Base-by-base conservation (phyloP, 805 yeast species). In the Monosporozyma siamensis region DNA sequence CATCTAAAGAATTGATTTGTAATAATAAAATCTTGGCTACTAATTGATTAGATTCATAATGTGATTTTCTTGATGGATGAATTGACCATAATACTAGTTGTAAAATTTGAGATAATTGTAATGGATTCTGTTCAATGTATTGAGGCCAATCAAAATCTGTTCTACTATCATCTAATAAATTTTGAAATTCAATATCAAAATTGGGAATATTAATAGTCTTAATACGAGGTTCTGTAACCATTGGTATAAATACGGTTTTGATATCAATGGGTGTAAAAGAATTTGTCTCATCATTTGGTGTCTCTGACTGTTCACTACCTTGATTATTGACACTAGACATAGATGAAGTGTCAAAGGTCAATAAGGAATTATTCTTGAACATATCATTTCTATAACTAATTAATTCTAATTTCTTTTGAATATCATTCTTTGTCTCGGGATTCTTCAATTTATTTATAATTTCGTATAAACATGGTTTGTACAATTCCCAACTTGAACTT, bases 331-430 rank as follows among this genome's bases (percentile, higher is more conserved):
- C 26, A 26, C 25, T 18, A 8, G 21, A 14, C 12, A 18, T 6
- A 2, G 24, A 31, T 4, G 37, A n/a, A 14, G 15, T 29, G 7
- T 22, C 18, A 6, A 36, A 18, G 1, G 38, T 43, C 15, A 51
- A 34, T 7, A 51, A 26, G n/a, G 51, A 65, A 53, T 75, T 77
- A 37, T 78, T 66, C 71, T 79, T 77, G 41, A 82, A 64, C 2
- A 87, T 80, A 61, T 82, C 87, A 56, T 82, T 82, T 54, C 89
- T 64, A 52, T 77, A 80, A 40, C 77, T 72, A 4, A 82, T 74
- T 24, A 81, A 54, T 40, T 78, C 78, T 39, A 78, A 68, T 44
- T 77, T 82, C 34, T 73, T 75, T 11, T 48, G 48, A 3, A 51
- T 43, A 24, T 58, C 60, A 29, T 24, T 29, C 20, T 45, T 59